Conservation (phyloP, 1,139 yeast species). For the Geotrichum macrosporum region DNA sequence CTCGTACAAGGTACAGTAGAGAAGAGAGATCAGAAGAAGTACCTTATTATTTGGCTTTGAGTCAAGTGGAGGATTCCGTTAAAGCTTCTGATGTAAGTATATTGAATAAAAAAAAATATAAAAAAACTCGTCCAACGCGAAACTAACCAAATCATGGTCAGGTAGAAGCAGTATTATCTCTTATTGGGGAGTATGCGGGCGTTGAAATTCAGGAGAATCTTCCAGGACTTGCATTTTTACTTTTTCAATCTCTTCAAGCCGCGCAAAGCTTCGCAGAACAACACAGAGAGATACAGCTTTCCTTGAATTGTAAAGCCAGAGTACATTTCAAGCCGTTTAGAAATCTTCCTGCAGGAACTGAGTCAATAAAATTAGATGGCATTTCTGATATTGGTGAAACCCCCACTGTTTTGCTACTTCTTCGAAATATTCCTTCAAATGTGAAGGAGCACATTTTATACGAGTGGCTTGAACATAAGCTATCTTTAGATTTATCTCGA, state of each 20-base stretch:
- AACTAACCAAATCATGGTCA: not conserved
- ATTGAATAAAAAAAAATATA: not conserved
- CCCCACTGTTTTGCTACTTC: slow-evolving; percentile 16
- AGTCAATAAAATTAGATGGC: slow-evolving; percentile 7
- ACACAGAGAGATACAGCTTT: slow-evolving; percentile 1
- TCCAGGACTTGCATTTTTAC: slow-evolving; percentile 11
- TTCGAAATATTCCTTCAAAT: slow-evolving; percentile 10
- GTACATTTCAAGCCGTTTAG: slow-evolving; percentile 4
- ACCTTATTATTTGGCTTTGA: slow-evolving; percentile 7
- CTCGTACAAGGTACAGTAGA: not conserved
- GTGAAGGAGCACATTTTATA: slow-evolving; percentile 5
- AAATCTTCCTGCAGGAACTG: slow-evolving; percentile 8
- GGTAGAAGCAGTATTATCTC: slow-evolving; percentile 6
- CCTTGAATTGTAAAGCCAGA: not conserved
- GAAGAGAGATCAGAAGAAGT: not conserved
- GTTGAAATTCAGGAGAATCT: slow-evolving; percentile 1
- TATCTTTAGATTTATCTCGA: slow-evolving; percentile 5
- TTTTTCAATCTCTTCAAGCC: not conserved
- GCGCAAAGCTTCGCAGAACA: slow-evolving; percentile 8
- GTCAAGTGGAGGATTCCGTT: slow-evolving; percentile 9
- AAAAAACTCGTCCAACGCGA: not conserved
- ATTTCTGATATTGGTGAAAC: slow-evolving; percentile 16
- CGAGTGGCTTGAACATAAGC: not conserved
- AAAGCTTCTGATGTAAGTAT: slow-evolving; percentile 12
- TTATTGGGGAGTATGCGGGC: slow-evolving; percentile 2